phyloP scores from a whole-genome alignment of 1,139 yeast genomes.

The Pichia sp. region DNA sequence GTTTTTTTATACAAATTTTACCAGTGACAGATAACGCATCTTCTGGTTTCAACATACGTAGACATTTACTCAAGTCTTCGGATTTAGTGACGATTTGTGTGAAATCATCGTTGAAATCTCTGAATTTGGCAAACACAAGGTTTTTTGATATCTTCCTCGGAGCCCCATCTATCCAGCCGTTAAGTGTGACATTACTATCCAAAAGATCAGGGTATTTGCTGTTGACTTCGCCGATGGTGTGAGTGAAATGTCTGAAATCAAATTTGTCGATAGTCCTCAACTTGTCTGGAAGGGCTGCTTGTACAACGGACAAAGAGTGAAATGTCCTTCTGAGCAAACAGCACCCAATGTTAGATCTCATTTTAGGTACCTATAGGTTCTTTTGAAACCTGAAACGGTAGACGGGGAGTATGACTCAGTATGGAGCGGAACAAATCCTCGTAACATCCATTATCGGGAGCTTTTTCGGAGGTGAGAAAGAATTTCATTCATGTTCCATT shows the following conservation, averaged over 20 bases:
- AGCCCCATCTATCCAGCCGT: constrained; percentile 80
- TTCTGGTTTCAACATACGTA: constrained; percentile 58
- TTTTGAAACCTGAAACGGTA: neutral
- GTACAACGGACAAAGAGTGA: neutral
- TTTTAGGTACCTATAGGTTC: neutral
- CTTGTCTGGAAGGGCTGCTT: constrained; percentile 20
- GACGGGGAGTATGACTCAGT: too few relatives aligned
- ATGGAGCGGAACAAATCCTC: neutral
- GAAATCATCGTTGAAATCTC: constrained; percentile 66
- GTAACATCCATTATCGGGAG: neutral
- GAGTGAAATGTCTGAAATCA: constrained; percentile 32
- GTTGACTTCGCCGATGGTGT: constrained; percentile 28
- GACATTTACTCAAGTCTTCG: constrained; percentile 35
- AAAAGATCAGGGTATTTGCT: constrained; percentile 4
- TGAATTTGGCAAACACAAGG: constrained; percentile 61
- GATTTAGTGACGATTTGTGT: constrained; percentile 62
- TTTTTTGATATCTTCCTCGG: constrained; percentile 60
- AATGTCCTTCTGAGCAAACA: neutral
- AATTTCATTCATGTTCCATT: neutral
- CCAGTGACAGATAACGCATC: constrained; percentile 77
- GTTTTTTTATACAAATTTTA: constrained; percentile 35
- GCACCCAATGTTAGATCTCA: neutral
- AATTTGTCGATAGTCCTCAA: constrained; percentile 23
- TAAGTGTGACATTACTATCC: constrained; percentile 34
- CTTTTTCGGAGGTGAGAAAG: neutral